Percentiles rank a stretch among this genome's conserved stretches.
Conservation (phyloP, 495 filamentous ascomycete genomes). For the Pseudomonodictys pantanalensis region DNA sequence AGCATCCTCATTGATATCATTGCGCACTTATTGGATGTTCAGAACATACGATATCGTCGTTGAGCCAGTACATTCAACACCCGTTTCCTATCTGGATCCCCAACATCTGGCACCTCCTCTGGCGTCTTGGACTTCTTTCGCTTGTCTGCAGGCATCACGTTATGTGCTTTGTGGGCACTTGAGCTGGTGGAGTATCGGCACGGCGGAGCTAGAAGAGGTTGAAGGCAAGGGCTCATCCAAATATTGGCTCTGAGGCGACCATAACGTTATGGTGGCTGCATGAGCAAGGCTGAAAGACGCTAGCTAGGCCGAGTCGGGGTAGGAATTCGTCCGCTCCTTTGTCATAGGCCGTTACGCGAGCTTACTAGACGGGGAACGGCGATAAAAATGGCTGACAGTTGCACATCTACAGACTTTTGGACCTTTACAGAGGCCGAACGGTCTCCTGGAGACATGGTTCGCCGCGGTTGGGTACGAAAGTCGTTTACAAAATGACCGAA, state of each 20-base stretch:
- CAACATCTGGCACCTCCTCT: conserved; percentile 19
- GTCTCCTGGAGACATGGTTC: no score
- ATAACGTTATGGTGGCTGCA: conserved; percentile 5
- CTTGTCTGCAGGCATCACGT: conserved; percentile 19
- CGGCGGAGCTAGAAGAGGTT: not conserved
- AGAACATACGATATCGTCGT: conserved; percentile 48
- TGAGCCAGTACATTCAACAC: conserved; percentile 52
- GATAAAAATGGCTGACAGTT: not conserved
- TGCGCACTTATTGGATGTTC: conserved; percentile 14
- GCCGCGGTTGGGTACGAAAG: no score
- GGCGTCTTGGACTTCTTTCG: conserved; percentile 15
- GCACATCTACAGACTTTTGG: no score
- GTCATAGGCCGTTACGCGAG: not conserved
- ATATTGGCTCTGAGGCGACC: not conserved
- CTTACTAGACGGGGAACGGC: not conserved
- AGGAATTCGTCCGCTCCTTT: not conserved
- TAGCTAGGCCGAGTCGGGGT: not conserved
- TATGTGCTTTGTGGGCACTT: not conserved
- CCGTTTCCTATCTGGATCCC: conserved; percentile 48
- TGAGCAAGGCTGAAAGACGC: not conserved
- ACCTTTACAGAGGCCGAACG: no score
- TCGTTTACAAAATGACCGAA: no score
- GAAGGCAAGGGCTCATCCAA: not conserved
- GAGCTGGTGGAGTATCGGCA: not conserved
- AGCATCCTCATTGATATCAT: not conserved